Evolutionary conservation across 352 stramenopile genomes (phyloP).

Genomic region (Phytophthora capsici): DNA sequence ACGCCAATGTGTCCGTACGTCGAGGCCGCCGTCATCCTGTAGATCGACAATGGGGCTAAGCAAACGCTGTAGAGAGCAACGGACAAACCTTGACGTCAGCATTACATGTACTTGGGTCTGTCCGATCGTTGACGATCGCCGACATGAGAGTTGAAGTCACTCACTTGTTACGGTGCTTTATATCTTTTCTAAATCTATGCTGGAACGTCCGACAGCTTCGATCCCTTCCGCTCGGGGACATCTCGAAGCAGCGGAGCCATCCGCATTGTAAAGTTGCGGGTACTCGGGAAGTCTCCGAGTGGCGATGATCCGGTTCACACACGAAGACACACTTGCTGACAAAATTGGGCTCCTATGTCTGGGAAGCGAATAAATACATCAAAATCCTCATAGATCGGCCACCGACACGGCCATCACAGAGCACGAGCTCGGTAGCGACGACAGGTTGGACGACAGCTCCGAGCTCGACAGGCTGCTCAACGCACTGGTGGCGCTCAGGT

Average conservation of each 20-base stretch:
- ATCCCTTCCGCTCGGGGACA: slow-evolving; percentile 24
- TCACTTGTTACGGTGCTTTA: slow-evolving; percentile 21
- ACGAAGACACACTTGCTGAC: slow-evolving; percentile 36
- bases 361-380: slow-evolving; percentile 44
- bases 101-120: slow-evolving; percentile 8
- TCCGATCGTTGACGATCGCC: slow-evolving; percentile 1
- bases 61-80: slow-evolving; percentile 5
- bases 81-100: slow-evolving; percentile 14
- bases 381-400: slow-evolving; percentile 39
- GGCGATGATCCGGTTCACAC: slow-evolving; percentile 34
- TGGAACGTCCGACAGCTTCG: not conserved
- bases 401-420: slow-evolving; percentile 44
- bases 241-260: not conserved
- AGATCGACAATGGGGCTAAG: slow-evolving; percentile 1
- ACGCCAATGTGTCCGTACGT: slow-evolving; percentile 23
- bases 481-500: slow-evolving; percentile 42
- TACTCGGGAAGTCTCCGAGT: slow-evolving; percentile 32
- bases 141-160: slow-evolving; percentile 18
- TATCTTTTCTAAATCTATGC: slow-evolving; percentile 26
- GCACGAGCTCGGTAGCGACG: slow-evolving; percentile 46
- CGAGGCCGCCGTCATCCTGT: slow-evolving; percentile 6
- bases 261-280: slow-evolving; percentile 15
- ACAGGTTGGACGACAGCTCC: slow-evolving; percentile 47
- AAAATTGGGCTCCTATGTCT: slow-evolving; percentile 39
- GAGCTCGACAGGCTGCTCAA: slow-evolving; percentile 54